A percentile compares a stretch with the other conserved stretches of the same genome.
Conservation (phyloP, 495 filamentous ascomycete species). For the Aspergillus incahuasiensis region DNA sequence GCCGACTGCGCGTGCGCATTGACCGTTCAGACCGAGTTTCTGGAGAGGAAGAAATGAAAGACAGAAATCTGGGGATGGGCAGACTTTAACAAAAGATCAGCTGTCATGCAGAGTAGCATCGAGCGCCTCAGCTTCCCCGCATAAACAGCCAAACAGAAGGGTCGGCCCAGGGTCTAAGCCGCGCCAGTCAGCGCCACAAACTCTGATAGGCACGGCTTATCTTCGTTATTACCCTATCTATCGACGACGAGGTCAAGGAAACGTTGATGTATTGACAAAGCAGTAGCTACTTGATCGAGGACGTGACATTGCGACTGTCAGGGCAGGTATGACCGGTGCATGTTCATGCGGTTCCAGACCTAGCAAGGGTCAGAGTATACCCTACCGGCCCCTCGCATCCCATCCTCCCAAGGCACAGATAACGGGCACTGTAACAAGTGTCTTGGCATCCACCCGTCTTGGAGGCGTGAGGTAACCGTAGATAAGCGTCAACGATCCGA, state of each 20-base stretch:
- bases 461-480: background rate
- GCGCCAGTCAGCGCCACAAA: background rate
- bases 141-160: background rate
- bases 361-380: too few relatives aligned
- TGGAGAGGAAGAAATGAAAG: background rate
- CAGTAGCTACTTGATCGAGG: too few relatives aligned
- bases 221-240: background rate
- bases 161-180: background rate
- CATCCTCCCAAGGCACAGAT: too few relatives aligned
- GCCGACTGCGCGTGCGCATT: background rate
- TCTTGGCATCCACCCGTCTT: background rate
- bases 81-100: background rate
- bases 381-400: too few relatives aligned
- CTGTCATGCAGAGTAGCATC: background rate
- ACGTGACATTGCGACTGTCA: too few relatives aligned
- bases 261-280: too few relatives aligned
- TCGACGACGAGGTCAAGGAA: too few relatives aligned
- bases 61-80: background rate
- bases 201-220: background rate
- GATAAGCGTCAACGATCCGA: too few relatives aligned
- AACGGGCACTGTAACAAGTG: background rate
- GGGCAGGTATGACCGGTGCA: too few relatives aligned
- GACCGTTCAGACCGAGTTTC: background rate
- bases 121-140: slow-evolving; percentile 4
- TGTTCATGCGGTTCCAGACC: too few relatives aligned